Base-by-base conservation (phyloP, 495 filamentous ascomycete genomes). In the Niebla homalea region DNA sequence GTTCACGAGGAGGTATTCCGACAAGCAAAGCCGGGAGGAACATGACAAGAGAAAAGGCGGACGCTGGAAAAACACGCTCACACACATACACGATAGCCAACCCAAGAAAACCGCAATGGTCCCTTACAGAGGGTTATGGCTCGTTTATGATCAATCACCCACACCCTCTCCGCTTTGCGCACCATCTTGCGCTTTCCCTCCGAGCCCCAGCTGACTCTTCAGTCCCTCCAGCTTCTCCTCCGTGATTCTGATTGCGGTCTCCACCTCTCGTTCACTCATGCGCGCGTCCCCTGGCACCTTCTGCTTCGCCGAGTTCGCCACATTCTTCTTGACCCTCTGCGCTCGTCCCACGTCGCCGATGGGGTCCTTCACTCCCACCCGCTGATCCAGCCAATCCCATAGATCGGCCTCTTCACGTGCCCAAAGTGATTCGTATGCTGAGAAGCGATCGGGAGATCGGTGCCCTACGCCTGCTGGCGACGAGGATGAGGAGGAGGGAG, bases 371-470 rank as follows among this genome's bases (percentile, higher is more conserved):
- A 89, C 70, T 4, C 84, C 86, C 1, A 85, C 79, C 12, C 92
- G 72, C 50, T 96, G 85, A 57, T 99, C 92, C 11, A 99, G 69
- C 92, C 92, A 99, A 45, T 84, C 80, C 93, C 93, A 99, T 8
- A 98, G 68, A 48, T 89, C 87, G 56, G 78, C 86, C 61, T 98
- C 92, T 59, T 97, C 92, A 16, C 77, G 68, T 16, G 79, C 75
- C 92, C 92, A 98, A 57, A 95, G 82, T 66, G 94, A 83, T 53
- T 97, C 90, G 62, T 96, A 98, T 5, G 88, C 90, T 21, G 80
- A 81, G 16, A 85, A 61, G 5, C 87, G 76, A 52, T 89, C 79
- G 6, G 88, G 76, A 0, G 66, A 60, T 5, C 58, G 50, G 36
- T 35, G 50, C 36, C 20, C 52, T 10, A 46, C 26, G 36, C 67